phyloP scores from a whole-genome alignment of 805 yeast genomes.

The Teunomyces gatunensis region DNA sequence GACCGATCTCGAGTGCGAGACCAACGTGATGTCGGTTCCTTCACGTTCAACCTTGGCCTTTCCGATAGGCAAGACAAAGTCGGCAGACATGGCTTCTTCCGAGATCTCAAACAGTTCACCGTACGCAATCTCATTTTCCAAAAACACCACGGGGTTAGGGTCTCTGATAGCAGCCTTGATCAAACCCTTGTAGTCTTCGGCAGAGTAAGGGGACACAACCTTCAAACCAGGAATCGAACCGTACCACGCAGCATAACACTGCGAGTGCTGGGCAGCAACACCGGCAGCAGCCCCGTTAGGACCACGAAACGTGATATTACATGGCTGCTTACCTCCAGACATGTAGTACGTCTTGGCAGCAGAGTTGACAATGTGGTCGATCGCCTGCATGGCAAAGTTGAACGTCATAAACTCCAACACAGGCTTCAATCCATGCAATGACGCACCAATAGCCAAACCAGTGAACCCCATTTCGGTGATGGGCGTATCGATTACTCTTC shows the following conservation, averaged over 20 bases:
- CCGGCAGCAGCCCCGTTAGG: constrained; percentile 99
- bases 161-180: constrained; percentile 96
- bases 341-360: constrained; percentile 98
- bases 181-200: constrained; percentile 95
- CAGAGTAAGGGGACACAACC: constrained; percentile 91
- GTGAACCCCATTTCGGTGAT: constrained; percentile 99
- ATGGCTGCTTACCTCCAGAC: constrained; percentile 98
- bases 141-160: constrained; percentile 95
- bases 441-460: constrained; percentile 92
- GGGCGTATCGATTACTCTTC: constrained; percentile 93
- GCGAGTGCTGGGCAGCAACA: constrained; percentile 99
- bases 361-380: constrained; percentile 96
- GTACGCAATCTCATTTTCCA: constrained; percentile 94
- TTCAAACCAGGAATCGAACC: constrained; percentile 97
- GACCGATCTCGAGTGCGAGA: constrained; percentile 91
- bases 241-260: constrained; percentile 97
- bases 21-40: constrained; percentile 87
- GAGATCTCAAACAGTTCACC: constrained; percentile 88
- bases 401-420: constrained; percentile 98
- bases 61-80: constrained; percentile 90
- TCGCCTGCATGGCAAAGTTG: constrained; percentile 99
- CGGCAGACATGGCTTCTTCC: constrained; percentile 85
- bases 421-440: constrained; percentile 95
- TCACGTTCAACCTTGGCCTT: constrained; percentile 92
- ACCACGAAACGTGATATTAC: constrained; percentile 97